Base-by-base conservation (phyloP, 2,329 filamentous ascomycete genomes). In the Cryphonectria japonica region DNA sequence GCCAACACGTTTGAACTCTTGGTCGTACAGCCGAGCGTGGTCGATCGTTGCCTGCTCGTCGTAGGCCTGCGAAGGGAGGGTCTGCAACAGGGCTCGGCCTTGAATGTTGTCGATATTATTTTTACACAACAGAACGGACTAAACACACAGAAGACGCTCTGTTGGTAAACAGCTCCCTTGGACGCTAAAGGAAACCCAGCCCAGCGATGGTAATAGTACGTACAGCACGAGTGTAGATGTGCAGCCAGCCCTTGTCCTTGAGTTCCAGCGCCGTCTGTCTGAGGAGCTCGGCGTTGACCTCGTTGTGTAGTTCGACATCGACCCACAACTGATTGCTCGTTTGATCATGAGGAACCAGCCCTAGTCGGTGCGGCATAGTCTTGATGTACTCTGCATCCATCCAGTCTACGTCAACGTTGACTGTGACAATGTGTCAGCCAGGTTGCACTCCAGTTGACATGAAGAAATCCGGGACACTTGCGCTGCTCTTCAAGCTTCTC, bases 291-390 rank as follows among this genome's bases (percentile, higher is more conserved):
- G 77, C 78, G 75, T 86, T 86, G 69, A 81, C 82, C 26, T 78
- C 79, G 67, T 82, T 76, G 37, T 79, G 79, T 71, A 86, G 81
- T 72, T 85, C 82, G 39, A 82, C 80, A 68, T 86, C 83, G 39
- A 85, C 84, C 78, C 80, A 83, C 5, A 83, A 78, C 75, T 86
- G 84, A 74, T 86, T 86, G 76, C 83, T 85, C 4, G 84, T 86
- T 77, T 85, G 83, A 73, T 86, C 84, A 70, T 85, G 81, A 37
- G 82, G 82, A 4, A 78, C 79, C 71, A 85, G 80, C 3, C 63
- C 63, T 7, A 65, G 63, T 11, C 63, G n/a, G 8, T 65, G n/a
- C 14, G 80, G 80, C 76, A 85, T 82, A n/a, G 76, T 77, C 69
- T 82, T 82, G 72, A 85, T 82, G 74, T 82, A 85, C 19, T 83